phyloP scores from a whole-genome alignment of 148 eudicot species.

The Fallopia convolvulus region DNA sequence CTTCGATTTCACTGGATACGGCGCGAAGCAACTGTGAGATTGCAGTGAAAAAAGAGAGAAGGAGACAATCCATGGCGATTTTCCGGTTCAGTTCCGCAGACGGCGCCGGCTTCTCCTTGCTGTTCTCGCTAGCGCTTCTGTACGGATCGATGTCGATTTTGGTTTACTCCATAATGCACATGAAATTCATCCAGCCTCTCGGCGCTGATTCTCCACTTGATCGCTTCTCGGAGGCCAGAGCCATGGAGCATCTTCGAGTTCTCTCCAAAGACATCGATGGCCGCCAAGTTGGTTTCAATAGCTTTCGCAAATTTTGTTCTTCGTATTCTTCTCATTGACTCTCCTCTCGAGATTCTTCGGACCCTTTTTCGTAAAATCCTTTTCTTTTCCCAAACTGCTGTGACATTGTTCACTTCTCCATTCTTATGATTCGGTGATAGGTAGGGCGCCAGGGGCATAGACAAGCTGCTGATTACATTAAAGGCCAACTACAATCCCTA shows the following conservation, averaged over 20 bases:
- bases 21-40: no score
- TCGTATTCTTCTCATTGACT: not conserved
- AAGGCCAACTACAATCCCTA: conserved; percentile 42
- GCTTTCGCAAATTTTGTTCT: not conserved
- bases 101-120: conserved; percentile 42
- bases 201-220: conserved; percentile 60
- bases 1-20: not conserved
- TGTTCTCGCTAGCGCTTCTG: conserved; percentile 35
- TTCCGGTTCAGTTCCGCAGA: conserved; percentile 37
- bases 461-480: conserved; percentile 81
- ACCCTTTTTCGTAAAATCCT: no score
- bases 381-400: not conserved
- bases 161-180: conserved; percentile 50
- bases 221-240: conserved; percentile 79
- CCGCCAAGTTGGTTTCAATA: conserved; percentile 50
- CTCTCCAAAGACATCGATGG: conserved; percentile 63
- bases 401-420: not conserved
- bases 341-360: no score
- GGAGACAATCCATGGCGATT: conserved; percentile 31
- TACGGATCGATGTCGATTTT: conserved; percentile 57
- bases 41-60: not conserved
- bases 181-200: conserved; percentile 67
- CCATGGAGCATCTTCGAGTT: conserved; percentile 74
- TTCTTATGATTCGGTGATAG: conserved; percentile 23
- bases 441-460: conserved; percentile 80